These are phyloP conservation scores for Selaginella tamariscina DNA, from an alignment of 75 land plant genomes.

Conservation along the genomic window DNA sequence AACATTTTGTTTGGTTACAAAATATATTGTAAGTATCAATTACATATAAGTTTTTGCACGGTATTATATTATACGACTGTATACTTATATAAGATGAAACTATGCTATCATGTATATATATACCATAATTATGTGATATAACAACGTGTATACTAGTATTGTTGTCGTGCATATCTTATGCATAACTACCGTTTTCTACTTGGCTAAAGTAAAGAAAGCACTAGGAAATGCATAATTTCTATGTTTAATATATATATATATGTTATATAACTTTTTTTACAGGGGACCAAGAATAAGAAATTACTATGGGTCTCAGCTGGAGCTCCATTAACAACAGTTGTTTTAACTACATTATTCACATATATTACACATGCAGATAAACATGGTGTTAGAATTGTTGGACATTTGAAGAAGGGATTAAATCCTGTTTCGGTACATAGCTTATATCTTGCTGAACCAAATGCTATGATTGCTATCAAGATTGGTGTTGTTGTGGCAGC, in stretches of 20 bases:
- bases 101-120: no score
- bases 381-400: constrained; percentile 10
- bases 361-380: constrained; percentile 9
- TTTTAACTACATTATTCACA: background rate
- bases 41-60: background rate
- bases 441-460: background rate
- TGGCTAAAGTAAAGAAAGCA: no score
- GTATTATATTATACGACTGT: background rate
- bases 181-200: no score
- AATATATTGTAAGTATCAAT: background rate
- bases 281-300: background rate
- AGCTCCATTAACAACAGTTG: constrained; percentile 4
- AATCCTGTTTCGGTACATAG: background rate
- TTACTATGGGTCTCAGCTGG: constrained; percentile 3
- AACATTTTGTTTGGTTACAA: background rate
- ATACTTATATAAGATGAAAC: no score
- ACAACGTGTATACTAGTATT: no score
- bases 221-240: no score
- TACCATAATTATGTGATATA: no score
- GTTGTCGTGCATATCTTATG: no score
- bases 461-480: background rate
- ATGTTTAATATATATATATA: no score
- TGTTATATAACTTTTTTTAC: background rate
- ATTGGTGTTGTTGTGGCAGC: constrained; percentile 4
- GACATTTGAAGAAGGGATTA: background rate